Base-by-base conservation (phyloP, 2,329 filamentous ascomycete genomes). In the Phoma sp. region DNA sequence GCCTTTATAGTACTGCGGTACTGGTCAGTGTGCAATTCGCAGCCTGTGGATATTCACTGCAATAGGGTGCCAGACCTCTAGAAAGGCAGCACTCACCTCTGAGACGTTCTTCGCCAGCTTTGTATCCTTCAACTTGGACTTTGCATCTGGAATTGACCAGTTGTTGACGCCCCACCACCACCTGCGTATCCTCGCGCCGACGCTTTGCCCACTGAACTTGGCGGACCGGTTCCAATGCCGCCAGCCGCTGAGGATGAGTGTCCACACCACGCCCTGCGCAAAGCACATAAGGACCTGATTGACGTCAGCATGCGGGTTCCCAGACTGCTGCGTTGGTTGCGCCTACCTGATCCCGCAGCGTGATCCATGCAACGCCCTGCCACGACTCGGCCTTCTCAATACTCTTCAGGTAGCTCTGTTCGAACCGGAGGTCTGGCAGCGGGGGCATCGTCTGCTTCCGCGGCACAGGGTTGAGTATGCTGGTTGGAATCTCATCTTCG, bases 101-200 rank as follows among this genome's bases (percentile, higher is more conserved):
- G 68, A 65, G 13, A 71, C 67, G 19, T 72, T 70, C 43, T 66
- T 69, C 6, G 73, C 71, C 51, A 75, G 43, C 53, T 69, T 74
- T 39, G 65, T 62, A 49, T 73, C 59, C 43, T 57, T 67, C 53
- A 74, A 39, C 43, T 54, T 63, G 21, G 56, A 54, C 35, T 56
- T 62, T 24, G 60, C 43, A 15, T 54, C 59, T 10, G 72, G 73
- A 46, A 75, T 59, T 24, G 46, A 82, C 95, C 95, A 98, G 69
- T 96, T 92, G 72, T 98, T 98, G 17, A 96, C 90, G 21, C 84
- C 85, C 80, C 92, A 97, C 94, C 95, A 99, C 95, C 94, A 98
- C 63, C 92, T 83, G 66, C 95, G 83, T 43, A 95, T 78, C 63
- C 85, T 85, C 6, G 90, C 91, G 21, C 95, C 95, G 15, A 90